Evolutionary conservation across 306 rosid species (phyloP).

Genomic region (Vachellia pachyceras): DNA sequence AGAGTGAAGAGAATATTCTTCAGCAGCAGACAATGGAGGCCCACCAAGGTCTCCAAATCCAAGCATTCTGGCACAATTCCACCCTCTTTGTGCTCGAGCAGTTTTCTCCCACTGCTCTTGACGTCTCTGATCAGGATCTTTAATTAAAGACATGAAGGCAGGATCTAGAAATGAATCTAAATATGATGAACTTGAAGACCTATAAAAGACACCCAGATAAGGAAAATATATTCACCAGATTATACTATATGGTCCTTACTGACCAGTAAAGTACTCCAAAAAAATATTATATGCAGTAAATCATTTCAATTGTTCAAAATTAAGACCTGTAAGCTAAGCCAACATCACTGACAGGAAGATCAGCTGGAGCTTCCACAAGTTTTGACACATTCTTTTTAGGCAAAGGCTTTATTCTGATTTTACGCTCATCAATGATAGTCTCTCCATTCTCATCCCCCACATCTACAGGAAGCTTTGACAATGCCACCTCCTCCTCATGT

Average conservation of each 20-base stretch:
- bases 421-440: constrained; percentile 92
- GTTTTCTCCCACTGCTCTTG: constrained; percentile 97
- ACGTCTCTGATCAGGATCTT: constrained; percentile 96
- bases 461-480: constrained; percentile 93
- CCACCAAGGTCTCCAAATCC: constrained; percentile 97
- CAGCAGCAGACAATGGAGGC: constrained; percentile 87
- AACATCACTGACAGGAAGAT: constrained; percentile 79
- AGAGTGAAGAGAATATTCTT: constrained; percentile 94
- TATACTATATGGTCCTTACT: constrained; percentile 25
- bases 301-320: constrained; percentile 9
- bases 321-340: constrained; percentile 79
- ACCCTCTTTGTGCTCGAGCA: constrained; percentile 89
- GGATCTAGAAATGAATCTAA: constrained; percentile 94
- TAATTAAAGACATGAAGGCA: constrained; percentile 97
- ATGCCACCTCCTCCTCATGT: constrained; percentile 90
- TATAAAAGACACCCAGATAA: constrained; percentile 40
- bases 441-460: constrained; percentile 99
- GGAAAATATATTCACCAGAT: constrained; percentile 19
- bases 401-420: constrained; percentile 95
- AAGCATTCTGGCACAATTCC: constrained; percentile 82
- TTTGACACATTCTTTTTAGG: constrained; percentile 71
- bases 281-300: neutral
- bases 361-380: constrained; percentile 60
- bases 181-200: constrained; percentile 64
- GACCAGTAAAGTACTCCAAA: neutral